Base-by-base conservation (phyloP, 371 early-diverging fungal species). In the Circinella minor region DNA sequence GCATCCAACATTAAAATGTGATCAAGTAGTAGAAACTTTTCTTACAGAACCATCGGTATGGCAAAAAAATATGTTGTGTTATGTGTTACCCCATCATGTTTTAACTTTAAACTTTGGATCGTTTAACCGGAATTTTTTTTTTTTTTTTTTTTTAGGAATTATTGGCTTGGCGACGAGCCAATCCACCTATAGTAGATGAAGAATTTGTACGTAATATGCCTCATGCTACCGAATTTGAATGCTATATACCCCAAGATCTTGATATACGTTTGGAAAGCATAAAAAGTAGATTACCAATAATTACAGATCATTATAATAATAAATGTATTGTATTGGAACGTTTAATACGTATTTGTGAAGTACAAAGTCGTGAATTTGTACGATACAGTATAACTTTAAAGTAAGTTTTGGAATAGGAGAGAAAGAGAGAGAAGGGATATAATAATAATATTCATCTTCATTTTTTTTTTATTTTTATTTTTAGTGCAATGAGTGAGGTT, bases 1-100 rank as follows among this genome's bases (percentile, higher is more conserved):
- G 61, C 95, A 95, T 72, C 95, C 95, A 10, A 82, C 88, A 0
- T 68, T 95, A 55, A 78, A 84, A 36, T 81, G 86, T 63, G 93
- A 94, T 64, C 87, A 87, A 6, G 71, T 88, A 2, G 88, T 92
- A 3, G 68, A 81, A 37, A 83, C 83, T 3, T 93, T 92, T 73
- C 75, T 93, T 46, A 89, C 89, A 0, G 92, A 91, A 60, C 88
- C 91, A 43, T 84, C 87, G 73, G 90, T 90, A 83, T 55, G 75
- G 71, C 55, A 63, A 61, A 37, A 38, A 17, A 37, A 34, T 36
- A 7, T 37, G 13, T 37, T 18, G 36, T 14, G n/a, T 7, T 76
- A 68, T 14, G 71, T 74, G n/a, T 77, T 48, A 47, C 54, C 10
- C 43, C n/a, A n/a, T n/a, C n/a, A n/a, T n/a, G n/a, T n/a, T n/a